phyloP scores from a whole-genome alignment of 495 filamentous ascomycete genomes.

The Glonium stellatum region DNA sequence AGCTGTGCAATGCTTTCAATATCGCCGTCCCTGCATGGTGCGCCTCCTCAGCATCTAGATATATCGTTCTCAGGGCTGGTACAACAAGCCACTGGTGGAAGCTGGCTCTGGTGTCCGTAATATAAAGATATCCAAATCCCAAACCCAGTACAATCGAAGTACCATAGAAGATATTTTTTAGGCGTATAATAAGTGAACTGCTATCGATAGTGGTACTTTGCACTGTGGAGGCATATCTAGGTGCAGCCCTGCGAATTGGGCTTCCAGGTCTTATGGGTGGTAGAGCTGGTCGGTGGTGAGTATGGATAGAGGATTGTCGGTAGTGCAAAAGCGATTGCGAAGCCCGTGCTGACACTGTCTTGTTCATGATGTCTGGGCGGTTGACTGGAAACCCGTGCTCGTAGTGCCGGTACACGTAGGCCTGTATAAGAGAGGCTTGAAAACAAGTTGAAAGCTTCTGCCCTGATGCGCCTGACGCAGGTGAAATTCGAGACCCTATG shows the following conservation, averaged over 20 bases:
- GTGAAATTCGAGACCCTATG: too few relatives aligned
- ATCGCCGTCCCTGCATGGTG: constrained; percentile 67
- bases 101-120: constrained; percentile 84
- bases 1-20: constrained; percentile 57
- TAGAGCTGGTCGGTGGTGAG: neutral
- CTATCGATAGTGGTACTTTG: constrained; percentile 30
- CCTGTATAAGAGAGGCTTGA: neutral
- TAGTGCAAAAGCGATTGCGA: neutral
- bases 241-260: neutral
- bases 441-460: too few relatives aligned
- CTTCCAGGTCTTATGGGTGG: neutral
- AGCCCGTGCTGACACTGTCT: neutral
- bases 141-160: constrained; percentile 48
- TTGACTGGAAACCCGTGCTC: neutral
- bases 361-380: neutral
- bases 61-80: constrained; percentile 62
- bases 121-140: constrained; percentile 61
- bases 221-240: constrained; percentile 12
- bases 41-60: constrained; percentile 82
- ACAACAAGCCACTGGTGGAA: constrained; percentile 76
- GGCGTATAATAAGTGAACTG: constrained; percentile 33
- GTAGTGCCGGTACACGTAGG: neutral
- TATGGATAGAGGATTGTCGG: neutral
- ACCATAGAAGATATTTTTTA: constrained; percentile 49
- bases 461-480: too few relatives aligned